Evolutionary conservation across 2,329 filamentous ascomycete species (phyloP), one percentile per base, ranked within the genome.

Genomic region (Phyllosticta paracitricarpa): DNA sequence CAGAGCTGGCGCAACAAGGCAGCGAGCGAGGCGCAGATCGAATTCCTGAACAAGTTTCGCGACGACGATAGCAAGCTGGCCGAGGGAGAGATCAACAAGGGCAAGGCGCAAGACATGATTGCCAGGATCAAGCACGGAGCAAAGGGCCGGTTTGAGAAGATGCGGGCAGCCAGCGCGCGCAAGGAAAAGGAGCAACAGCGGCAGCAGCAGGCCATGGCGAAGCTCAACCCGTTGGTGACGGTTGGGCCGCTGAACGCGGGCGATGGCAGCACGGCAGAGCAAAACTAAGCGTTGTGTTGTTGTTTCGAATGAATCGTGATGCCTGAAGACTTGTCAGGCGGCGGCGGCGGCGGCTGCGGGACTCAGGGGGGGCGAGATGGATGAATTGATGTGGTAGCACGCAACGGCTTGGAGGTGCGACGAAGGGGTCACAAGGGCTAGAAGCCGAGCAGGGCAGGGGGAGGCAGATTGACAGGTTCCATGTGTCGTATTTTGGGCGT

Each of bases 121-220:
- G 95, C 90, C 7, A 95, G 96, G 73, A 71, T 96, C 64, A 93
- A 88, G 72, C 89, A 94, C 70, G 93, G 93, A 0, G 90, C 89
- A 0, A 79, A 83, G 78, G 72, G 89, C 75, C 64, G 84, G 76
- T 76, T 67, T 35, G 67, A 70, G 56, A 77, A 72, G 68, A 72
- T 71, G 24, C 72, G 68, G 30, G 69, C 68, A 2, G 70, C 69
- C 61, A 71, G 70, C 26, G 48, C 51, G 35, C 55, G 33, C 58
- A 75, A 71, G 48, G 64, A 72, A 53, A 73, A 72, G 60, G 70
- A 73, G 62, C 70, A 73, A 51, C 72, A 75, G 14, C 71, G 76
- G 59, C 75, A 78, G 57, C 67, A 75, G 62, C 76, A 83, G 3
- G 71, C 70, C 61, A 79, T 83, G 55, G 82, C 53, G 28, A 61